Evolutionary conservation across 78 protist genomes (phyloP), one percentile per base, ranked within the genome.

Genomic region (Dictyostelium capitatum): DNA sequence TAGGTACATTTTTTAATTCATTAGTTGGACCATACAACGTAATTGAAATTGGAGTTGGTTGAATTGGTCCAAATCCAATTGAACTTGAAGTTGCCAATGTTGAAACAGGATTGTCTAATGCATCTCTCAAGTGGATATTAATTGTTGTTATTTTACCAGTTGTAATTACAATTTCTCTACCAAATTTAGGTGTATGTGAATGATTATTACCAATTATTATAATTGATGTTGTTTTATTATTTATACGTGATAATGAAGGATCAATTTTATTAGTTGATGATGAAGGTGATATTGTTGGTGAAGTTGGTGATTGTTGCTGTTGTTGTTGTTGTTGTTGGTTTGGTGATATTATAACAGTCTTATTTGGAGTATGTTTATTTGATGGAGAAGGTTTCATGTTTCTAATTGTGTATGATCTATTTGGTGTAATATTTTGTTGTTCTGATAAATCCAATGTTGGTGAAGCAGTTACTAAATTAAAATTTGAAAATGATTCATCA

Each of bases 91-190:
- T 84, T 11, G 48, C 11, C 5, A 20, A 37, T 12, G 91, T 84
- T 19, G 62, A 43, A 3, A 84, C 91, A 2, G 91, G 91, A 28
- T 84, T 84, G n/a, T 84, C 91, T 17, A 84, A 46, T 41, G 81
- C 91, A 59, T 84, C 91, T 6, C 91, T n/a, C 0, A 84, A 46
- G 74, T 84, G 81, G 3, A 84, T 30, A 1, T 84, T 74, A 12
- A 48, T 48, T 9, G 91, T 43, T 64, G 57, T 30, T 11, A 84
- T 75, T 11, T 54, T 77, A 47, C 91, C 91, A 15, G 91, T 84
- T 3, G 64, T 54, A 12, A 84, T 74, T 12, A 20, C 25, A 1
- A 72, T 2, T 11, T 46, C 47, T 6, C 41, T 54, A 5, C 73
- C 6, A 0, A 32, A 67, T 9, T 78, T 50, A 37, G 43, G 43